phyloP scores from a whole-genome alignment of 345 rosid genomes.

The Acer negundo region DNA sequence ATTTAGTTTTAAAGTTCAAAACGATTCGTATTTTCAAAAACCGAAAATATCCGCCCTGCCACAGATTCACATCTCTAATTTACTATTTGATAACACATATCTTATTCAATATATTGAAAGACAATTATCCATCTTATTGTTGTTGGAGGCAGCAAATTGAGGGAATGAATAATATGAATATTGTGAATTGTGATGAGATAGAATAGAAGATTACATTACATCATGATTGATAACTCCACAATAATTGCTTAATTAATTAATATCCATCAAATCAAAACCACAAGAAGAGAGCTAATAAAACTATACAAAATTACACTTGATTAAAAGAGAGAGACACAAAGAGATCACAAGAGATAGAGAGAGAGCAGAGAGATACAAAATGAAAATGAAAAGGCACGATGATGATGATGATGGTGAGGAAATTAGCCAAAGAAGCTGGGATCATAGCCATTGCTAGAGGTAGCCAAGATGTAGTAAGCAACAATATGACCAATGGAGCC shows the following conservation, averaged over 20 bases:
- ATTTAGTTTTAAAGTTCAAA: too few relatives aligned
- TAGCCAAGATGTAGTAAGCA: slow-evolving; percentile 96
- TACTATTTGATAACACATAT: too few relatives aligned
- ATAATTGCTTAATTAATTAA: not conserved
- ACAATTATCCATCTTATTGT: too few relatives aligned
- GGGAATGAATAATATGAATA: too few relatives aligned
- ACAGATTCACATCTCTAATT: too few relatives aligned
- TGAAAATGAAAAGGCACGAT: not conserved
- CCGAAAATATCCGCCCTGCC: too few relatives aligned
- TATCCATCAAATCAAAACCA: not conserved
- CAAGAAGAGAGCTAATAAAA: not conserved
- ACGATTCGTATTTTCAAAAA: too few relatives aligned
- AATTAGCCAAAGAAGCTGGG: slow-evolving; percentile 71
- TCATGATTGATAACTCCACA: not conserved
- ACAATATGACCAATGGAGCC: slow-evolving; percentile 97
- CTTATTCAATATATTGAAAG: too few relatives aligned
- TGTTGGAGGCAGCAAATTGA: too few relatives aligned
- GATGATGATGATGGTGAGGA: too few relatives aligned
- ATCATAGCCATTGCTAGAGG: slow-evolving; percentile 91
- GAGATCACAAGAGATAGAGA: not conserved
- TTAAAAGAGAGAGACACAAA: not conserved
- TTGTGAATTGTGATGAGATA: too few relatives aligned
- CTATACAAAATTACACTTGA: slow-evolving; percentile 9
- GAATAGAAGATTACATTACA: not conserved
- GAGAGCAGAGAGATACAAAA: too few relatives aligned